These are phyloP conservation scores for Arbutus unedo DNA, from an alignment of 148 eudicot genomes.

Conservation along the genomic window DNA sequence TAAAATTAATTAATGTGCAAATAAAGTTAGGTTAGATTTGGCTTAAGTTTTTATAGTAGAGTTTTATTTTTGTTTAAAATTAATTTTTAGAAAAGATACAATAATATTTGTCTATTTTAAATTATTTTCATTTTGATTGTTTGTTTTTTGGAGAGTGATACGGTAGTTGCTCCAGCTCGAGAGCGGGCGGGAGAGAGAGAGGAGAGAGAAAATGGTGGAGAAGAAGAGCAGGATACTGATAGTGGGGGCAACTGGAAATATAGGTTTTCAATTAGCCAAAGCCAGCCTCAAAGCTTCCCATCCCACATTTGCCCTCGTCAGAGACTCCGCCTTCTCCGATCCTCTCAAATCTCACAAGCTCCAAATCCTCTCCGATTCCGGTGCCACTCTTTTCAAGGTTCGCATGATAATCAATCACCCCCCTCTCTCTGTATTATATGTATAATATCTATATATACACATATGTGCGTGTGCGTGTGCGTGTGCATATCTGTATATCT, in stretches of 20 bases:
- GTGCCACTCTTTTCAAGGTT: slow-evolving; percentile 51
- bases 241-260: slow-evolving; percentile 71
- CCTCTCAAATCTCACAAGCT: slow-evolving; percentile 47
- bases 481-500: background rate
- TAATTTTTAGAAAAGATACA: no score
- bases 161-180: background rate
- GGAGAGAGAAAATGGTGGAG: slow-evolving; percentile 12
- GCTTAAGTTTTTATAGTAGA: no score
- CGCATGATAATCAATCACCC: no score
- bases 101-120: no score
- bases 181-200: background rate
- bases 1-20: no score
- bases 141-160: no score
- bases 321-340: slow-evolving; percentile 52
- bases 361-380: slow-evolving; percentile 44
- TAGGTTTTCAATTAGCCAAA: slow-evolving; percentile 64
- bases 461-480: no score
- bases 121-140: no score
- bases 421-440: background rate
- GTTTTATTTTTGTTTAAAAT: no score
- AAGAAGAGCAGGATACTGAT: slow-evolving; percentile 51
- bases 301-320: slow-evolving; percentile 65
- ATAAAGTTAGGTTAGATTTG: no score
- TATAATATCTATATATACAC: no score
- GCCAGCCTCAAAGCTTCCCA: slow-evolving; percentile 59